Evolutionary conservation across 1,284 basidiomycete species (phyloP).

Genomic region (Ceratobasidium sp.): DNA sequence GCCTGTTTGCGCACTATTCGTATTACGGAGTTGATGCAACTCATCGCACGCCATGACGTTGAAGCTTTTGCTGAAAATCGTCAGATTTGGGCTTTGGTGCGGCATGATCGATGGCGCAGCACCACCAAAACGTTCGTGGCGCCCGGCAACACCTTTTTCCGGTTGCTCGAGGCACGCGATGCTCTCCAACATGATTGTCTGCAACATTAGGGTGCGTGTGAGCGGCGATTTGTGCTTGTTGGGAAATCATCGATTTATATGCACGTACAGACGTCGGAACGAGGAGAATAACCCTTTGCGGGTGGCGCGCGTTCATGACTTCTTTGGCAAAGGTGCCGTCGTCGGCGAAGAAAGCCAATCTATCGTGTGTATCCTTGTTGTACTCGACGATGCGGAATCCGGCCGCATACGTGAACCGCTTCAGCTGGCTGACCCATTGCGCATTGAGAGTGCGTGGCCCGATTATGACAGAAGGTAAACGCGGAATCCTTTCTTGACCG

Average conservation of each 20-base stretch:
- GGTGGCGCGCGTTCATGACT: background rate
- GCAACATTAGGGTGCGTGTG: background rate
- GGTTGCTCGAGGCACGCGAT: background rate
- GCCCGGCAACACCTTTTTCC: background rate
- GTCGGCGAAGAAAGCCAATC: background rate
- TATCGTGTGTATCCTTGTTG: background rate
- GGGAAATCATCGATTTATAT: background rate
- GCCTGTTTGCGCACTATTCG: background rate
- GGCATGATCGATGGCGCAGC: background rate
- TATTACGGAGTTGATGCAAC: constrained; percentile 1
- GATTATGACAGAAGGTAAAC: background rate
- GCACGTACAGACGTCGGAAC: background rate
- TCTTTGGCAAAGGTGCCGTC: background rate
- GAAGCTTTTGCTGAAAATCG: background rate
- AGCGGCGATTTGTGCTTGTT: no score
- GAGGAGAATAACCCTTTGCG: background rate
- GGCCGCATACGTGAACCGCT: background rate
- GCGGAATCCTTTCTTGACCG: background rate
- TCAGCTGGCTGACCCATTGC: background rate
- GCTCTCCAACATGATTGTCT: background rate
- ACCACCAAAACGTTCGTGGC: background rate
- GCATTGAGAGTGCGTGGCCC: background rate
- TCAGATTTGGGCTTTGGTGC: background rate
- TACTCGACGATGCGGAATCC: background rate
- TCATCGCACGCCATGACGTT: background rate